A percentile compares a stretch with the other conserved stretches of the same genome.
Conservation (phyloP, 345 rosid genomes). For the Cardamine resedifolia region DNA sequence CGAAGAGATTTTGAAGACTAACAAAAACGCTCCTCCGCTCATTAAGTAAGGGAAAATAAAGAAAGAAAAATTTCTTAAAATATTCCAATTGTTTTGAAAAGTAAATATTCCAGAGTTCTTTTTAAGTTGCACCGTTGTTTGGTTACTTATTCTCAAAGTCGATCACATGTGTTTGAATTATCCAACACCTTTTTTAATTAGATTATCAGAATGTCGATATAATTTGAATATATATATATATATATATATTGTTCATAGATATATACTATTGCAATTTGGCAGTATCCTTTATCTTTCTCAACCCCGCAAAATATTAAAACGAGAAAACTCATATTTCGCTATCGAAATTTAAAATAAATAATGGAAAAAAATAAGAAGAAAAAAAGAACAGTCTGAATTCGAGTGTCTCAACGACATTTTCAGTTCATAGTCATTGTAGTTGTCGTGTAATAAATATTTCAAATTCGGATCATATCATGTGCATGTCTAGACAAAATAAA, state of each 20-base stretch:
- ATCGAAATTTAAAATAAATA: conserved; percentile 12
- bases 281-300: conserved; percentile 26
- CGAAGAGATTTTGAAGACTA: neutral
- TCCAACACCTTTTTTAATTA: neutral
- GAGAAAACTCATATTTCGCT: conserved; percentile 28
- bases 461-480: conserved; percentile 37
- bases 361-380: neutral
- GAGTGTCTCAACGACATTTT: conserved; percentile 36
- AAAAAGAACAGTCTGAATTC: conserved; percentile 19
- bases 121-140: conserved; percentile 27
- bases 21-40: neutral
- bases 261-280: conserved; percentile 15
- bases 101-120: conserved; percentile 9
- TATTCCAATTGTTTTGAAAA: conserved; percentile 9
- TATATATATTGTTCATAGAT: neutral
- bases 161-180: conserved; percentile 10
- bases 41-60: neutral
- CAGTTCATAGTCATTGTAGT: conserved; percentile 34
- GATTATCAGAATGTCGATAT: neutral
- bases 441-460: conserved; percentile 34
- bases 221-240: neutral
- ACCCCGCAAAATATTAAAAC: neutral
- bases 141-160: conserved; percentile 22
- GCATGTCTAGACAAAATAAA: conserved; percentile 33
- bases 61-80: neutral